A percentile compares a stretch with the other conserved stretches of the same genome.
Conservation (phyloP, 805 yeast species). For the Zygotorulaspora florentina region DNA sequence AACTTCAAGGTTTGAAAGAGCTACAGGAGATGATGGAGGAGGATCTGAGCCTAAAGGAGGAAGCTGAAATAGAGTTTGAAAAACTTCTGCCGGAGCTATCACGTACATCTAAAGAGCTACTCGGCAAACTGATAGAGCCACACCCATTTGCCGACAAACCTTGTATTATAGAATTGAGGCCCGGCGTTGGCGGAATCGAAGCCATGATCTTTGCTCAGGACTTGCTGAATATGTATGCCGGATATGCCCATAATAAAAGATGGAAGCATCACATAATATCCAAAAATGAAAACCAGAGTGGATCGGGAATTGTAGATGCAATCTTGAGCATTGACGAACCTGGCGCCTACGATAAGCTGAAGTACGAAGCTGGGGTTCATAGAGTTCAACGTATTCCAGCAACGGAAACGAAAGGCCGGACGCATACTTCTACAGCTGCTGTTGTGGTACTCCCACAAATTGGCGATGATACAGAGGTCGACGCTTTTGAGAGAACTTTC, state of each 20-base stretch:
- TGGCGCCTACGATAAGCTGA: slow-evolving; percentile 67
- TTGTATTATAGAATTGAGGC: slow-evolving; percentile 79
- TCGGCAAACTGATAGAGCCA: slow-evolving; percentile 64
- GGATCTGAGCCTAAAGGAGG: slow-evolving; percentile 41
- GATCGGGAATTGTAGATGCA: slow-evolving; percentile 72
- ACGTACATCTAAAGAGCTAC: slow-evolving; percentile 43
- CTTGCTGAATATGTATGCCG: slow-evolving; percentile 73
- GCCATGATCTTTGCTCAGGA: slow-evolving; percentile 85
- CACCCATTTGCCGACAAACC: slow-evolving; percentile 72
- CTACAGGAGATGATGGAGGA: slow-evolving; percentile 32
- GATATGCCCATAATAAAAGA: slow-evolving; percentile 55
- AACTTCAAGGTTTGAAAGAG: slow-evolving; percentile 34
- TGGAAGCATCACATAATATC: slow-evolving; percentile 70
- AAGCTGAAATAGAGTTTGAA: slow-evolving; percentile 60
- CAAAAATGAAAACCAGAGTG: slow-evolving; percentile 50
- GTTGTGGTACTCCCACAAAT: slow-evolving; percentile 88
- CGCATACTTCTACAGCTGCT: slow-evolving; percentile 95
- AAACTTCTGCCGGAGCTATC: slow-evolving; percentile 43
- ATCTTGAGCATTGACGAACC: slow-evolving; percentile 67
- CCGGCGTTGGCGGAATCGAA: slow-evolving; percentile 95
- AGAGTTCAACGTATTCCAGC: slow-evolving; percentile 92
- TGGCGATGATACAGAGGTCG: slow-evolving; percentile 47
- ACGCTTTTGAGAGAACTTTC: slow-evolving; percentile 63
- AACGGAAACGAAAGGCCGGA: slow-evolving; percentile 90
- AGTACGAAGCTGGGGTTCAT: slow-evolving; percentile 93